Conservation (phyloP, 1,284 basidiomycete species). For the Boletus smithii region DNA sequence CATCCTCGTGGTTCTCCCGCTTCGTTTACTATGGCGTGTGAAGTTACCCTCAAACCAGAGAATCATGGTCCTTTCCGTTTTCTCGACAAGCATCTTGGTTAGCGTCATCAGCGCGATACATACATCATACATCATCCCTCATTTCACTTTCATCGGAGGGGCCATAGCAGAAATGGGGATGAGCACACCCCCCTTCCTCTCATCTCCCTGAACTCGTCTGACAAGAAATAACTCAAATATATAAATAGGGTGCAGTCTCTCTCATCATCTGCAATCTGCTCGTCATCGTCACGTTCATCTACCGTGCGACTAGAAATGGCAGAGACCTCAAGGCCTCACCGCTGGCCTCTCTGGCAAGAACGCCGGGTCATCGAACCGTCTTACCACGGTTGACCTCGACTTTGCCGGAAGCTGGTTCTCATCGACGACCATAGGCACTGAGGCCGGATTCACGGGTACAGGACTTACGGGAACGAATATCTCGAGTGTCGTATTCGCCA, state of each 20-base stretch:
- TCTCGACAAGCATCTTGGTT: constrained; percentile 31
- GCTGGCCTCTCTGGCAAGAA: constrained; percentile 1
- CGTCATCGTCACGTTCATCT: constrained; percentile 29
- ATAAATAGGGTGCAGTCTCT: constrained; percentile 21
- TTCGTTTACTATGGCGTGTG: constrained; percentile 28
- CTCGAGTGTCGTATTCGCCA: constrained; percentile 13
- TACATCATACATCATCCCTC: constrained; percentile 21
- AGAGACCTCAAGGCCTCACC: constrained; percentile 13
- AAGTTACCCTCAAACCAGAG: constrained; percentile 25
- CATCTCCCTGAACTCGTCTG: neutral
- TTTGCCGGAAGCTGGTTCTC: constrained; percentile 6
- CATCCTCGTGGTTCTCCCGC: constrained; percentile 26
- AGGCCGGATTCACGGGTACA: neutral
- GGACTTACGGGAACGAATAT: constrained; percentile 12
- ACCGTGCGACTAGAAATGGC: constrained; percentile 12
- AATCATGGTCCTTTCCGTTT: constrained; percentile 28
- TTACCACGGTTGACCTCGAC: constrained; percentile 29
- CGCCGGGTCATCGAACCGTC: constrained; percentile 5
- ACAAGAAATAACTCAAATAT: neutral
- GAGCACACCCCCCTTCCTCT: neutral
- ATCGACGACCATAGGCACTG: neutral
- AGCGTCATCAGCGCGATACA: constrained; percentile 28
- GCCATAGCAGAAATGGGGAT: constrained; percentile 27
- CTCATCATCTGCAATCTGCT: constrained; percentile 35
- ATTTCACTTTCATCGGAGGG: neutral